phyloP scores from a whole-genome alignment of 306 rosid genomes.

The Trifolium repens region DNA sequence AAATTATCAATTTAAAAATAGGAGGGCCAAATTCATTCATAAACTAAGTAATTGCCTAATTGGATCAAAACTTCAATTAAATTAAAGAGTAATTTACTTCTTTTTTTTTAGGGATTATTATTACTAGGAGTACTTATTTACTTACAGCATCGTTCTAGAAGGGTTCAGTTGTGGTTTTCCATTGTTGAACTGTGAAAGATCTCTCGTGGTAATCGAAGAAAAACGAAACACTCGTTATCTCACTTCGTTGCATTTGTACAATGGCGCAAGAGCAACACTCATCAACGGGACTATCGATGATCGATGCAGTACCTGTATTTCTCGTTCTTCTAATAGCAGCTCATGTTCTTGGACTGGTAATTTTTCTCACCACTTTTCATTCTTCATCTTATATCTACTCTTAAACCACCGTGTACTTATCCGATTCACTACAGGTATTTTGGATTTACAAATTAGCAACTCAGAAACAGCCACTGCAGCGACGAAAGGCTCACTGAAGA shows the following conservation, averaged over 20 bases:
- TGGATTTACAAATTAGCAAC: slow-evolving; percentile 60
- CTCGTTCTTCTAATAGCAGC: slow-evolving; percentile 69
- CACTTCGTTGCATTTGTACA: background rate
- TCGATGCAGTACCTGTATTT: slow-evolving; percentile 59
- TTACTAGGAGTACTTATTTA: no score
- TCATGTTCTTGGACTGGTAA: slow-evolving; percentile 85
- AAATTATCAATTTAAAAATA: no score
- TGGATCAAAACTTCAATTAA: no score
- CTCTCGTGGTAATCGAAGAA: background rate
- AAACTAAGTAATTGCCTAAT: no score
- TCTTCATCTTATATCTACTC: slow-evolving; percentile 6
- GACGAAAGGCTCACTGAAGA: slow-evolving; percentile 68
- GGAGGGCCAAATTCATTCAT: no score
- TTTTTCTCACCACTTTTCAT: background rate
- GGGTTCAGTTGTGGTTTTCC: slow-evolving; percentile 1
- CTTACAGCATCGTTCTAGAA: no score
- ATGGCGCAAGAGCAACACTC: slow-evolving; percentile 62
- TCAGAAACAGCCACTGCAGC: slow-evolving; percentile 39
- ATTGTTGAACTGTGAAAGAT: background rate
- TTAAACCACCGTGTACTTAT: background rate
- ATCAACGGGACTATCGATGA: slow-evolving; percentile 58
- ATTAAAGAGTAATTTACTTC: no score
- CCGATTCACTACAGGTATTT: slow-evolving; percentile 56
- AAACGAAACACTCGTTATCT: background rate
- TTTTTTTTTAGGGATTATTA: no score